Evolutionary conservation across 31 red algal species (phyloP).

Genomic region (Endocladia muricata): DNA sequence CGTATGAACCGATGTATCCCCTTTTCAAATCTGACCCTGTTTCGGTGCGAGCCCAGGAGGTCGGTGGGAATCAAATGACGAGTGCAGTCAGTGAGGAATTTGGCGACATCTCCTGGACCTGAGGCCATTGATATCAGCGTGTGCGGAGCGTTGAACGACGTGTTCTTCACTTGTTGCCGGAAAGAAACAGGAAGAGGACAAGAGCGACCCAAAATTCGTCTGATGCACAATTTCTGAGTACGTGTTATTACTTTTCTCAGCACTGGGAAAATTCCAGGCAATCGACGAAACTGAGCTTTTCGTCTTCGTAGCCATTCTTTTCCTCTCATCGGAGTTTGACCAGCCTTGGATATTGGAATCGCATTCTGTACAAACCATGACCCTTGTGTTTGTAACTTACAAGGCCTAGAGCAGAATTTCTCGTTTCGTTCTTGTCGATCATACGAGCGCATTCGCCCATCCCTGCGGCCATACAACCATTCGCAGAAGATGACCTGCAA

Average conservation of each 20-base stretch:
- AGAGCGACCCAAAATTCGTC: constrained; percentile 11
- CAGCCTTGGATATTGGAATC: too few relatives aligned
- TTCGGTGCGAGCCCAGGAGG: constrained; percentile 41
- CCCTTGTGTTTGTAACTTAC: too few relatives aligned
- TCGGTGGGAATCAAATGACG: constrained; percentile 28
- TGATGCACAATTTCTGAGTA: constrained; percentile 26
- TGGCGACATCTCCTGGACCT: constrained; percentile 32
- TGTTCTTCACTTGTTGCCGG: background rate
- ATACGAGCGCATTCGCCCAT: too few relatives aligned
- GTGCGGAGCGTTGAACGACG: constrained; percentile 6
- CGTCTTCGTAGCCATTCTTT: constrained; percentile 1
- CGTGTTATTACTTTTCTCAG: constrained; percentile 13
- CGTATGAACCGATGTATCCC: constrained; percentile 36
- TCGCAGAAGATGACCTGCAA: too few relatives aligned
- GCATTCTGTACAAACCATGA: too few relatives aligned
- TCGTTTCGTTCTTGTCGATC: too few relatives aligned
- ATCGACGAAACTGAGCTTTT: background rate
- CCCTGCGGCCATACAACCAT: too few relatives aligned
- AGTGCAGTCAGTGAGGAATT: constrained; percentile 32
- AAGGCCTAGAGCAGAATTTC: too few relatives aligned
- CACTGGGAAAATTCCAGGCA: constrained; percentile 19
- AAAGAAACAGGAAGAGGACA: constrained; percentile 31
- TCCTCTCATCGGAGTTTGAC: constrained; percentile 39
- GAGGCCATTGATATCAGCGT: constrained; percentile 37
- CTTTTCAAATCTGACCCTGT: constrained; percentile 42